Conservation (phyloP, 768 basidiomycete genomes). For the Lentinula lateritia region DNA sequence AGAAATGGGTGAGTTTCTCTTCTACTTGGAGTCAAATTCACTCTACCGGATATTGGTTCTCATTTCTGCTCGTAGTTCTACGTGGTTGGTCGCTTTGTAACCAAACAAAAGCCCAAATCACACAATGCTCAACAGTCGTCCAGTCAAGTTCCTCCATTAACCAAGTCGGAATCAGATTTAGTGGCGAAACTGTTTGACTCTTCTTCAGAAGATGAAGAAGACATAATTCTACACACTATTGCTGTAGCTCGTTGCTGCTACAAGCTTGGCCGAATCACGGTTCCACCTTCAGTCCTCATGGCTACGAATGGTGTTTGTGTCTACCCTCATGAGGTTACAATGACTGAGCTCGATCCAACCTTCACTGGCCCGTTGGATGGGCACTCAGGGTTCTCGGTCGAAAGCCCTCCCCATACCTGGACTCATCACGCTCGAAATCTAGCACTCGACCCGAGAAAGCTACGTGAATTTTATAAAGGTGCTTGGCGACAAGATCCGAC, state of each 20-base stretch:
- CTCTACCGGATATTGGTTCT: no score
- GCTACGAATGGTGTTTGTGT: slow-evolving; percentile 53
- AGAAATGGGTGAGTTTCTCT: slow-evolving; percentile 62
- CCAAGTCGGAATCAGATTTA: background rate
- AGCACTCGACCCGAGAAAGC: slow-evolving; percentile 26
- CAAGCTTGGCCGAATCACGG: slow-evolving; percentile 67
- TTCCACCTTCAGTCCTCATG: slow-evolving; percentile 61
- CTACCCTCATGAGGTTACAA: slow-evolving; percentile 8
- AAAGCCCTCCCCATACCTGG: slow-evolving; percentile 49
- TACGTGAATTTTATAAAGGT: slow-evolving; percentile 37
- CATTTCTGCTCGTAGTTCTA: background rate
- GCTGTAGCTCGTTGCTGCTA: slow-evolving; percentile 60
- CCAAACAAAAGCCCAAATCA: background rate
- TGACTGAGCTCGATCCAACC: background rate
- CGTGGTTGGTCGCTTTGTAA: slow-evolving; percentile 3
- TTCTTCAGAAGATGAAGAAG: slow-evolving; percentile 50
- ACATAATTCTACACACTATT: slow-evolving; percentile 56
- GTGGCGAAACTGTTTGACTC: slow-evolving; percentile 8
- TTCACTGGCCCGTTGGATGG: slow-evolving; percentile 14
- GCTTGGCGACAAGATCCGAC: slow-evolving; percentile 60
- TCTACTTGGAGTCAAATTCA: no score
- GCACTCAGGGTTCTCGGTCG: slow-evolving; percentile 30
- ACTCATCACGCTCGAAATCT: slow-evolving; percentile 27
- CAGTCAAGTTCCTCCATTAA: background rate
- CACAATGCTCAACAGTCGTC: background rate